Percentiles rank a stretch among this genome's conserved stretches.
Evolutionary conservation across 2,329 filamentous ascomycete genomes (phyloP).

Genomic region (Plenodomus tracheiphilus): DNA sequence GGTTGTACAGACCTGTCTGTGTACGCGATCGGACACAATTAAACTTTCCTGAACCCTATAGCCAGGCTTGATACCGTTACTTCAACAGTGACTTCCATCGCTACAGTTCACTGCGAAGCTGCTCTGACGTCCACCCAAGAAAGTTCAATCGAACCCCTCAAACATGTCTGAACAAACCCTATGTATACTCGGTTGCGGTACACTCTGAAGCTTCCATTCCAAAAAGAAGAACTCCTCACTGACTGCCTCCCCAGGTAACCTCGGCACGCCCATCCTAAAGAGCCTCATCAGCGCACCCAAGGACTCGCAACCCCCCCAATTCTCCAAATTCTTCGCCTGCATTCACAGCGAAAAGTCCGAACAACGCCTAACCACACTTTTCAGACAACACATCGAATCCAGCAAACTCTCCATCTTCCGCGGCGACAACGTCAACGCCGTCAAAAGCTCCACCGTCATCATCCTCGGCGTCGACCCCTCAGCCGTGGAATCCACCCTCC

Average conservation of each 20-base stretch:
- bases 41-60: no score
- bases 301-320: constrained; percentile 16
- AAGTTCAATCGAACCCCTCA: background rate
- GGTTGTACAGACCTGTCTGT: background rate
- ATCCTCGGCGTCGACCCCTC: constrained; percentile 55
- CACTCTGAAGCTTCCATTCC: background rate
- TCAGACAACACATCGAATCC: constrained; percentile 29
- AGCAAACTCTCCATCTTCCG: constrained; percentile 40
- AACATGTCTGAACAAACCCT: constrained; percentile 19
- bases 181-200: constrained; percentile 38
- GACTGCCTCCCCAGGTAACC: constrained; percentile 36
- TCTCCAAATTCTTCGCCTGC: constrained; percentile 47
- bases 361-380: constrained; percentile 36
- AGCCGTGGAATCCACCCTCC: constrained; percentile 47
- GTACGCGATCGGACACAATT: background rate
- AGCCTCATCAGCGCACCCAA: constrained; percentile 32
- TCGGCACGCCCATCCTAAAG: constrained; percentile 45
- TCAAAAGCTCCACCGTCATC: constrained; percentile 45
- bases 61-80: background rate
- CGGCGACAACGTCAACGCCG: constrained; percentile 43
- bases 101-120: no score
- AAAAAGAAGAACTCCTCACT: background rate
- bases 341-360: constrained; percentile 47
- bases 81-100: no score
- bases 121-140: background rate